A percentile compares a stretch with the other conserved stretches of the same genome.
Conservation (phyloP, 768 basidiomycete species). For the Rhodocollybia butyracea region DNA sequence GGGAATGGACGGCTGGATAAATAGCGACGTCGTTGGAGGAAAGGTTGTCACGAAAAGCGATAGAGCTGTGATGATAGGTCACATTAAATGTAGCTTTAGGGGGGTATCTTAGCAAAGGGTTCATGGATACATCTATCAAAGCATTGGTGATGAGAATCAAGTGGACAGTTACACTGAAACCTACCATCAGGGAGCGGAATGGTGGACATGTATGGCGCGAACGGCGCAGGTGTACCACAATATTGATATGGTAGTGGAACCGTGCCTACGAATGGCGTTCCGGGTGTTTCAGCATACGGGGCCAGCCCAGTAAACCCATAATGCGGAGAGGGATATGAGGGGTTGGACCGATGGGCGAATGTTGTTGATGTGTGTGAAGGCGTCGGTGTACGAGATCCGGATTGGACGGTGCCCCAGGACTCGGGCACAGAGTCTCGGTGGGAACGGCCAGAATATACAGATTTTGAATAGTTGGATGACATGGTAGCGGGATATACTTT, state of each 20-base stretch:
- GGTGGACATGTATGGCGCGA: neutral
- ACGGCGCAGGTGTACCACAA: neutral
- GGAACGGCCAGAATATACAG: neutral
- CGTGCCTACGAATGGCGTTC: neutral
- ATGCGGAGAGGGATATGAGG: conserved; percentile 1
- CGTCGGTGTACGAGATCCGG: neutral
- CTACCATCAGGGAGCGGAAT: neutral
- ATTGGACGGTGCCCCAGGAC: conserved; percentile 1
- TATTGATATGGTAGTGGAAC: conserved; percentile 1
- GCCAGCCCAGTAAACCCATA: neutral
- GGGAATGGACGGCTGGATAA: neutral
- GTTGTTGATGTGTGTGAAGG: neutral
- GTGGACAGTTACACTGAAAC: neutral
- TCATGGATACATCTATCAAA: neutral
- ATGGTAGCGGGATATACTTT: neutral
- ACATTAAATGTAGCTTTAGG: conserved; percentile 1
- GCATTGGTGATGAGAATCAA: neutral
- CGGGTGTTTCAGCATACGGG: neutral
- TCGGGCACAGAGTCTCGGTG: neutral
- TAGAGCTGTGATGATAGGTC: neutral
- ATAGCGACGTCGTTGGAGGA: conserved; percentile 1
- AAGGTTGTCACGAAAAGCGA: neutral
- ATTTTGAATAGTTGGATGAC: conserved; percentile 4
- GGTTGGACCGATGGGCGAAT: conserved; percentile 1
- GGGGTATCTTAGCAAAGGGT: neutral